Evolutionary conservation across 2,329 filamentous ascomycete genomes (phyloP).

Genomic region (Ascocoryne sarcoides): DNA sequence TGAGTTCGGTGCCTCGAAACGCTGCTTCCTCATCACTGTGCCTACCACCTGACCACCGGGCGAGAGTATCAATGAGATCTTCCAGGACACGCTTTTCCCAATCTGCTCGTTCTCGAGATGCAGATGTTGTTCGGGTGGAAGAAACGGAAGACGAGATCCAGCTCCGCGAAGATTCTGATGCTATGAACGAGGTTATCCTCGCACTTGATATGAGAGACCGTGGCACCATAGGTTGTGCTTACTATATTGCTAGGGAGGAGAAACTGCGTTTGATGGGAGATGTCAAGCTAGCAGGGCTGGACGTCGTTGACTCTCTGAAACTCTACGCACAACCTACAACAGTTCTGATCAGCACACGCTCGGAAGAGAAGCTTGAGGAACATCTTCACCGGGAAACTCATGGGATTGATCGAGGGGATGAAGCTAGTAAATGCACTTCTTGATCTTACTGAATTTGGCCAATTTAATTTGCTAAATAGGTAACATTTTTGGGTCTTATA

Average conservation of each 20-base stretch:
- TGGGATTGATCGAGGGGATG: conserved; percentile 18
- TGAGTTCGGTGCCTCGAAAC: conserved; percentile 14
- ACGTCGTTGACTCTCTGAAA: conserved; percentile 55
- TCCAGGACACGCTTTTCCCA: conserved; percentile 6
- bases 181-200: conserved; percentile 64
- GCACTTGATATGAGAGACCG: conserved; percentile 67
- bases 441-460: background rate
- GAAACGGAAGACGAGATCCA: conserved; percentile 28
- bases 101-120: conserved; percentile 5
- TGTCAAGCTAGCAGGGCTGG: conserved; percentile 56
- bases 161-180: conserved; percentile 37
- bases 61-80: conserved; percentile 14
- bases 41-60: conserved; percentile 10
- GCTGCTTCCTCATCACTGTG: conserved; percentile 12
- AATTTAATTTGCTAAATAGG: conserved; percentile 22
- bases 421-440: conserved; percentile 16
- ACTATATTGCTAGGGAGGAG: conserved; percentile 64
- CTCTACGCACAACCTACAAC: conserved; percentile 46
- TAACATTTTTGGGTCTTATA: conserved; percentile 34
- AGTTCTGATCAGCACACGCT: conserved; percentile 37
- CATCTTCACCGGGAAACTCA: conserved; percentile 26
- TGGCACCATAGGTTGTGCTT: conserved; percentile 71
- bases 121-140: conserved; percentile 6
- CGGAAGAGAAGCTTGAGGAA: conserved; percentile 27
- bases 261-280: conserved; percentile 72